Evolutionary conservation across 371 early-diverging fungal species (phyloP), one percentile per base, ranked within the genome.

Genomic region (Massospora cicadina): DNA sequence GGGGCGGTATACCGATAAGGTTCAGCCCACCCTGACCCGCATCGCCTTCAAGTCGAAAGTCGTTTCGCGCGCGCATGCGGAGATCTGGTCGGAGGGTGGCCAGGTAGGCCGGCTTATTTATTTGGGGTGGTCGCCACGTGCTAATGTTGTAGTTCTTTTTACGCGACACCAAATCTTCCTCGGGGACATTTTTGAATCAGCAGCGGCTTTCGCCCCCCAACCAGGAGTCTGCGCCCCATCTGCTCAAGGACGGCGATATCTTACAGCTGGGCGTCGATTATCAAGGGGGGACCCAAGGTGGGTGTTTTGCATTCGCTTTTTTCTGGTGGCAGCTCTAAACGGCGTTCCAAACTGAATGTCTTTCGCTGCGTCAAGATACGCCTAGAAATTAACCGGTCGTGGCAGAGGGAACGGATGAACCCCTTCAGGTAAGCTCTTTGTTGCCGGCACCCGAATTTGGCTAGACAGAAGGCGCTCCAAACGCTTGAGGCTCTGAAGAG

Each of bases 171-270:
- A 90, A 88, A 65, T 89, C 90, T 59, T 93, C 93, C 3, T 92
- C 93, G 24, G 98, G 98, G 23, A 97, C 98, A 13, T 98, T 95
- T 71, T 74, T 95, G 55, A 98, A 98, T 77, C 88, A 90, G 72
- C 81, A 89, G 68, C 77, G 98, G 2, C 73, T 97, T 24, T 84
- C 88, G 57, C 83, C 92, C 12, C 86, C 94, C 2, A 86, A 86
- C 12, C 85, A 86, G 63, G 93, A 93, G 69, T 89, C 89, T 59
- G 71, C 80, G 60, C 85, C 93, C 28, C 82, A 81, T 24, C 83
- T 79, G 33, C 71, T 97, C 60, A 81, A 86, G 68, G 91, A 95
- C 74, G 91, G 91, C 21, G 96, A 97, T 72, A 77, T 91, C 27
- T 72, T 97, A 27, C 93, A 93, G 71, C 82, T 97, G 56, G 98